These are phyloP conservation scores for Ramaria sp. DNA, from an alignment of 768 basidiomycete genomes.

Conservation along the genomic window DNA sequence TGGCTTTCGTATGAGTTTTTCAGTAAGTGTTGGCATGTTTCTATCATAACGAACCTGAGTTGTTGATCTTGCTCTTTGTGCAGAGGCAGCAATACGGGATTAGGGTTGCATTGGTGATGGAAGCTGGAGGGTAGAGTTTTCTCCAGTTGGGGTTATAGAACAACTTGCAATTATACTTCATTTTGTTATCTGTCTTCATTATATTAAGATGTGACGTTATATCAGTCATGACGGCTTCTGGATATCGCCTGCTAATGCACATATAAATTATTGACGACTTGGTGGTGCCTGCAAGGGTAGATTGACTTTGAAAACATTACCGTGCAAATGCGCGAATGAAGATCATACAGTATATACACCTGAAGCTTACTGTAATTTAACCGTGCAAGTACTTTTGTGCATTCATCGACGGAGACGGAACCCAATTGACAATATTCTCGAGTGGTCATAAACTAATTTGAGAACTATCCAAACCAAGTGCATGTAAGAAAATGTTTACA, in stretches of 20 bases:
- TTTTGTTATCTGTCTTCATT: not conserved
- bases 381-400: too few species aligned
- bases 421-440: too few species aligned
- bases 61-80: slow-evolving; percentile 7
- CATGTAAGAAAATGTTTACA: slow-evolving; percentile 85
- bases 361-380: too few species aligned
- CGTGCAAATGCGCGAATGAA: too few species aligned
- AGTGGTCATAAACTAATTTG: slow-evolving; percentile 42
- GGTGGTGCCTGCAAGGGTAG: too few species aligned
- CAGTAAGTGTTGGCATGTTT: slow-evolving; percentile 49
- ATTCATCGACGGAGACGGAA: too few species aligned
- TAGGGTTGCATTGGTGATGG: not conserved
- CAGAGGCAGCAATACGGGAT: slow-evolving; percentile 58
- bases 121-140: not conserved
- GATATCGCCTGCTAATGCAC: not conserved
- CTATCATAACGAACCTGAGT: not conserved
- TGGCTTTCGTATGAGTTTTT: slow-evolving; percentile 99
- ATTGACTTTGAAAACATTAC: too few species aligned
- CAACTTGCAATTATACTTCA: not conserved
- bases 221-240: not conserved
- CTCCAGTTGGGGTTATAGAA: not conserved
- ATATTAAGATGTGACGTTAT: not conserved
- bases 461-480: slow-evolving; percentile 62
- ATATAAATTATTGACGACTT: too few species aligned
- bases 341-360: too few species aligned